Conservation (phyloP, 2,329 filamentous ascomycete species). For the Arthroderma sp. region DNA sequence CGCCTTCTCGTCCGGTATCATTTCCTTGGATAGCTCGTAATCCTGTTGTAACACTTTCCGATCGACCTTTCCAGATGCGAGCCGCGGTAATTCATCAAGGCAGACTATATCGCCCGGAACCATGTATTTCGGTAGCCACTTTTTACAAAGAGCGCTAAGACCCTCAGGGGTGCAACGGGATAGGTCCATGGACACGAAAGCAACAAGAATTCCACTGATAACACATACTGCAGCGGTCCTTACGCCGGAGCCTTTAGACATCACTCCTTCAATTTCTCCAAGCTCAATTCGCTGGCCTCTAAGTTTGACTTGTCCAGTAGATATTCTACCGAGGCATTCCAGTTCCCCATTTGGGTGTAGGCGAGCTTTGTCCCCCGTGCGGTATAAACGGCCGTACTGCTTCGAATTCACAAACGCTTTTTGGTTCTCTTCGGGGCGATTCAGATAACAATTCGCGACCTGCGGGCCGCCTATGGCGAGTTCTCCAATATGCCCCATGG, state of each 20-base stretch:
- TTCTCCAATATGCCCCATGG: constrained; percentile 58
- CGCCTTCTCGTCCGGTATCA: constrained; percentile 5
- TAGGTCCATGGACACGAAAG: constrained; percentile 52
- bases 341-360: constrained; percentile 54
- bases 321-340: constrained; percentile 72
- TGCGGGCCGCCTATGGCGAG: constrained; percentile 70
- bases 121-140: constrained; percentile 76
- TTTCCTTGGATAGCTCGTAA: constrained; percentile 30
- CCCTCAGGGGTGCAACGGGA: constrained; percentile 24
- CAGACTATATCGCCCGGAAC: constrained; percentile 60
- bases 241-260: constrained; percentile 48
- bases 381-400: constrained; percentile 57
- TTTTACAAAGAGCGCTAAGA: constrained; percentile 48
- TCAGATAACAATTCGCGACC: constrained; percentile 68
- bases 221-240: constrained; percentile 56
- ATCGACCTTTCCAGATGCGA: constrained; percentile 77
- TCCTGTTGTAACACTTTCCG: constrained; percentile 47
- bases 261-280: constrained; percentile 68
- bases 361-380: constrained; percentile 71
- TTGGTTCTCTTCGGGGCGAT: constrained; percentile 61
- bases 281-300: constrained; percentile 75
- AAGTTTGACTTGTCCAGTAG: constrained; percentile 70
- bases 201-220: constrained; percentile 54
- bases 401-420: constrained; percentile 55
- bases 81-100: constrained; percentile 52